Evolutionary conservation across 305 asterid genomes (phyloP).

Genomic region (Coffea humblotiana): DNA sequence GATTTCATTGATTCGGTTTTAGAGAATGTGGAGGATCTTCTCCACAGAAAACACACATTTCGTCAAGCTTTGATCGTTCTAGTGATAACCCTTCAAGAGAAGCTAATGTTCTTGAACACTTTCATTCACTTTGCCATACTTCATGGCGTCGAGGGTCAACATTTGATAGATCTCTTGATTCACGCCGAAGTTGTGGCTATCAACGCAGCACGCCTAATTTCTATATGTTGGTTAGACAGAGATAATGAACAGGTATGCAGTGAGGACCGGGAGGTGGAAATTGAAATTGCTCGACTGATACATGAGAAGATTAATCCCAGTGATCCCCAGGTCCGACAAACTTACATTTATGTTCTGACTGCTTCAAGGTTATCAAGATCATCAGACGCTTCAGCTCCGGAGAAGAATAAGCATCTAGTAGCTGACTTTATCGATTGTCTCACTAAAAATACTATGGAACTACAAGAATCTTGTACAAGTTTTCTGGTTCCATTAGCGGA

Average conservation of each 20-base stretch:
- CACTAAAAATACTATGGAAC: neutral
- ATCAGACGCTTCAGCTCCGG: too few species aligned
- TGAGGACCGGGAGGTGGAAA: neutral
- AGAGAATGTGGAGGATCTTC: too few species aligned
- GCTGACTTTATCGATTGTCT: neutral
- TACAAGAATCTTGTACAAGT: neutral
- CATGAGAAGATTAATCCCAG: neutral
- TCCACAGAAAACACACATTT: too few species aligned
- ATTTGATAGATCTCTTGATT: neutral
- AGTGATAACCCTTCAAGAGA: neutral
- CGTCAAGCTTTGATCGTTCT: neutral
- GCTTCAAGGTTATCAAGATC: too few species aligned
- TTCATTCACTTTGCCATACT: neutral
- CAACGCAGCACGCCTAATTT: neutral
- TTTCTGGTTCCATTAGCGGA: neutral
- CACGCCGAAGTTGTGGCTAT: neutral
- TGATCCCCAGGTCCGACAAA: neutral
- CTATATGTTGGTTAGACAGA: neutral
- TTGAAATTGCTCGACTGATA: neutral
- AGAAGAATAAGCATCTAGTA: too few species aligned
- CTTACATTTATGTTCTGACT: too few species aligned
- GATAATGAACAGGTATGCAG: neutral
- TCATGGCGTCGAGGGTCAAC: neutral
- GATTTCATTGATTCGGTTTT: too few species aligned
- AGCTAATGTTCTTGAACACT: neutral